Evolutionary conservation across 208 protist genomes (phyloP), one percentile per base, ranked within the genome.

Genomic region (Wallacemonas sp.): DNA sequence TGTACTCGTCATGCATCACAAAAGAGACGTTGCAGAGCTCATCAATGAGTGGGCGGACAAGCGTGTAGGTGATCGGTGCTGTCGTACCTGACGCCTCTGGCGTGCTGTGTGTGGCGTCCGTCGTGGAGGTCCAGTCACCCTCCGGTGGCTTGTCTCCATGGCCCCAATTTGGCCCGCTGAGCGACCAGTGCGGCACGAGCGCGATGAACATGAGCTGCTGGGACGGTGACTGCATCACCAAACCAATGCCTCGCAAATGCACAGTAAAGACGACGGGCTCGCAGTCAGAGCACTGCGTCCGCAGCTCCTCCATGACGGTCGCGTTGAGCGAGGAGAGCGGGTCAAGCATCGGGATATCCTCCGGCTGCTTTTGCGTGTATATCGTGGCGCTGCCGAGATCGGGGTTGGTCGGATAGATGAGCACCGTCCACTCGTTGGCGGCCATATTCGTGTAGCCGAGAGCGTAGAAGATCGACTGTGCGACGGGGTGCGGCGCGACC

Each of bases 1-100:
- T 56, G 32, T 60, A 47, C 30, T n/a, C 21, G 48, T 68, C 62
- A 11, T 68, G 33, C 47, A 56, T 56, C 14, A 47, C 34, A 21
- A 56, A 60, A 6, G 62, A 60, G 9, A 57, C 30, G 21, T 38
- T 44, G 21, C 62, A 57, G 21, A 68, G 16, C 32, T 68, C 62
- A 34, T 57, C 46, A 14, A 55, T 30, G 29, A 68, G 16, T 14
- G 21, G 47, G 8, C 21, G n/a, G 21, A 55, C 21, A 4, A 30
- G 9, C 9, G 47, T 55, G 26, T 55, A 32, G 21, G 24, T 55
- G n/a, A 8, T 8, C 14, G 4, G 9, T 23, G n/a, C 19, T 17
- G 9, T 49, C 17, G 17, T 49, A 21, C 9, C 17, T 8, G 9
- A 49, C 44, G n/a, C n/a, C n/a, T n/a, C n/a, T n/a, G n/a, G n/a